Conservation (phyloP, 1,284 basidiomycete species). For the Ceratobasidium sp. region DNA sequence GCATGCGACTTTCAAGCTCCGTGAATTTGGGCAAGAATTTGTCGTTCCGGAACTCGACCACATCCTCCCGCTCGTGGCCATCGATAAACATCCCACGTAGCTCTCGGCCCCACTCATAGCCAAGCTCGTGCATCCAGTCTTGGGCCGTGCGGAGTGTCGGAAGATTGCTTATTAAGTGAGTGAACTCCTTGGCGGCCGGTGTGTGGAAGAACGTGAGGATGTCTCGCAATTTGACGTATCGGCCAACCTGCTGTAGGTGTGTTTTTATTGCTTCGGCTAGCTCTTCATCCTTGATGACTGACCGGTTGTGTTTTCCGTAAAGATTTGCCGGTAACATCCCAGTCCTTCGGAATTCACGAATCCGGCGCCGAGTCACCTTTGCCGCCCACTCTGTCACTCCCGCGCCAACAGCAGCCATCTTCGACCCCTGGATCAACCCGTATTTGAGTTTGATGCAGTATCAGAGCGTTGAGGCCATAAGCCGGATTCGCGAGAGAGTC, state of each 20-base stretch:
- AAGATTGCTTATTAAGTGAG: neutral
- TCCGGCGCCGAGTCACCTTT: neutral
- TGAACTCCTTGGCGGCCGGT: neutral
- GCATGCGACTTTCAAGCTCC: constrained; percentile 47
- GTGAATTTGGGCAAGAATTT: constrained; percentile 41
- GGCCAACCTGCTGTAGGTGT: neutral
- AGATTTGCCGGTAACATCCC: constrained; percentile 10
- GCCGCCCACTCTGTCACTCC: neutral
- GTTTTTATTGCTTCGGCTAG: neutral
- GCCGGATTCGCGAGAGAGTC: neutral
- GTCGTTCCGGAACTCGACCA: constrained; percentile 44
- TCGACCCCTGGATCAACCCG: neutral
- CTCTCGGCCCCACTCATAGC: constrained; percentile 1
- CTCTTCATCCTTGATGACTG: constrained; percentile 21
- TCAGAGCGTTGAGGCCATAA: neutral
- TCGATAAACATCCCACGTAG: constrained; percentile 4
- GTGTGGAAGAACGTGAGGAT: constrained; percentile 7
- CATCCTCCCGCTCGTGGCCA: constrained; percentile 43
- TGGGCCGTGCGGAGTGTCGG: constrained; percentile 16
- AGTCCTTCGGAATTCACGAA: neutral
- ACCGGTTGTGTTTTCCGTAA: neutral
- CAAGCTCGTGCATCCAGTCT: constrained; percentile 15
- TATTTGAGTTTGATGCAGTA: neutral
- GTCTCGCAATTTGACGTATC: neutral
- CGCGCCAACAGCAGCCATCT: too few relatives aligned